Base-by-base conservation (phyloP, 2,329 filamentous ascomycete genomes). In the Neofusicoccum cordaticola region DNA sequence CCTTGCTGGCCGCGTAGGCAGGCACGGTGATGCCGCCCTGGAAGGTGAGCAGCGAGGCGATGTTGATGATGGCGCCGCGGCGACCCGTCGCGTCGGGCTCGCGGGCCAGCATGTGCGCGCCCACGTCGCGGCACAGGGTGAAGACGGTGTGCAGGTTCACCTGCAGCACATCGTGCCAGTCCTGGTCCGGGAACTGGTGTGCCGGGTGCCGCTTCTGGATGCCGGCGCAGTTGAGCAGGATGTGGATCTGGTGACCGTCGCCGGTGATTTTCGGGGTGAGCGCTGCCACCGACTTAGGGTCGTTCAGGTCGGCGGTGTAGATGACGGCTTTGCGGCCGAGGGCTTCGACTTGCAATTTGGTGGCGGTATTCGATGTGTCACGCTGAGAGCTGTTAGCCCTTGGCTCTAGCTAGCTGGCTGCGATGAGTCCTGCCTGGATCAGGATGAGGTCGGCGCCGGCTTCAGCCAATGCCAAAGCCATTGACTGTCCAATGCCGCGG, bases 21-120 rank as follows among this genome's bases (percentile, higher is more conserved):
- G 92, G 92, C 1, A 97, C 91, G 0, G 90, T 96, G 69, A 97
- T 83, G 0, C 93, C 93, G 63, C 93, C 93, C 75, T 96, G 91
- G 83, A 94, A 94, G 52, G 87, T 88, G 42, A 96, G 84, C 45
- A 97, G 84, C 12, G 87, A 91, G 11, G 89, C 92, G 64, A 96
- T 87, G 79, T 96, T 97, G 81, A 97, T 90, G 79, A 97, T 90
- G 72, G 83, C 84, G 27, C 90, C 90, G 65, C 85, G 81, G 44
- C 88, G 84, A 60, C 84, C 84, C 3, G 82, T 84, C 34, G 79
- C 70, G 68, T 78, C 72, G 13, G 79, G 71, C 3, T 74, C 69
- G 41, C 88, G 85, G 1, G 77, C 74, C 34, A 95, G 86, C 86
- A 95, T 92, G 80, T 93, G 90, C 13, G 88, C 87, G 68, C 91